Base-by-base conservation (phyloP, 1,284 basidiomycete genomes). In the Vanrija sp. region DNA sequence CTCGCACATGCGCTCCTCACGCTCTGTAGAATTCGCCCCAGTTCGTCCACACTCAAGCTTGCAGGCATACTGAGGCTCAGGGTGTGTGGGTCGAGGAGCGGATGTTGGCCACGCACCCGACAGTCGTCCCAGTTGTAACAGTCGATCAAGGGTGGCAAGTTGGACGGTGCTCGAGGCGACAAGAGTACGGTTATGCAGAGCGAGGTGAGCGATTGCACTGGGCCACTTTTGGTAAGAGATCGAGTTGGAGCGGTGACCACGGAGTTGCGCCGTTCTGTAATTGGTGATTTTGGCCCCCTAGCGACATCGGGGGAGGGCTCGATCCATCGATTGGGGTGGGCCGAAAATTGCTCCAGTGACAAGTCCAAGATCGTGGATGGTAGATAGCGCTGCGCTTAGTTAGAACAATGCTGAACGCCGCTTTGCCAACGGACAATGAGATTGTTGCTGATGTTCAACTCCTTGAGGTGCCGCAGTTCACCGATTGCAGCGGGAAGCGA, bases 381-480 rank as follows among this genome's bases (percentile, higher is more conserved):
- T 1, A 78, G 64, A 19, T 65, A 64, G 16, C n/a, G 12, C 6
- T 40, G 38, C 2, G 23, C 40, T 34, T 25, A 42, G 21, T 23
- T 16, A 19, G n/a, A 29, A 26, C 39, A 16, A 8, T 14, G 8
- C 14, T 14, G 10, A 34, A 34, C 34, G 5, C 12, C 34, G 14
- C 10, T 14, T 8, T 40, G 21, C 16, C 38, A n/a, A 63, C 75
- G 48, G 38, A 74, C 76, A 18, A 78, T 72, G 25, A 61, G 53
- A 51, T 78, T 78, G 52, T 66, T 65, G 28, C 71, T 66, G 38
- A 78, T 73, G 51, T 73, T 76, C 19, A 78, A 64, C 49, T 72
- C 71, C 47, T 66, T 69, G 23, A 78, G 58, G 43, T 73, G 61
- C 9, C 51, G 42, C 6, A 78, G 61, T 18, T 67, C 63, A 1